Evolutionary conservation across 2,329 filamentous ascomycete species (phyloP), one percentile per base, ranked within the genome.

Genomic region (Aspergillus quadricinctus): DNA sequence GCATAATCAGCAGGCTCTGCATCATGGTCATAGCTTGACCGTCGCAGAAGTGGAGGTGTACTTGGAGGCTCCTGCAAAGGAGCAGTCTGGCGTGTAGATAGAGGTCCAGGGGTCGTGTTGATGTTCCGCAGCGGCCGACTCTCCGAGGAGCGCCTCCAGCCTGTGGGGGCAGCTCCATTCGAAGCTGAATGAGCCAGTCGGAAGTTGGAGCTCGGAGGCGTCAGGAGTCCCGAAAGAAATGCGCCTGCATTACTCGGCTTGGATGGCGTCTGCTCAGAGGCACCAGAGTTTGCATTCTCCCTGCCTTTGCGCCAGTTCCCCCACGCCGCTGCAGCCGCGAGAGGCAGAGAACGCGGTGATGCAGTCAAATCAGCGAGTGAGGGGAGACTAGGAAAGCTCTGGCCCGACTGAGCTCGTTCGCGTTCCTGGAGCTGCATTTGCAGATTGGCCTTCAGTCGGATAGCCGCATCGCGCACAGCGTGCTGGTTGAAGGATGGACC

Each of bases 341-440:
- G 88, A 5, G 90, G 90, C 17, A 96, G 67, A 7, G 76, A 88
- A 31, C 91, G 87, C 3, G 92, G 93, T 2, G 90, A 89, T 4
- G 88, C 86, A 10, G 90, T 88, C 61, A 92, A 85, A 62, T 84
- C 86, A 49, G 92, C 86, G 31, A 90, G 84, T 49, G 88, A 88
- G 1, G 90, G 88, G 45, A 96, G 83, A 43, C 89, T 90, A 4
- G 90, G 89, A 64, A 94, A 80, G 53, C 80, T 84, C 57, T 78
- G 73, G 21, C 80, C 87, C 53, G 88, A 86, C 75, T 90, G 83
- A 0, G 90, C 87, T 57, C 94, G 84, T 73, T 97, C 93, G 52
- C 91, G 90, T 75, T 97, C 92, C 71, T 96, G 91, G 70, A 95
- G 90, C 73, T 99, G 93, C 94, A 99, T 99, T 71, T 97, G 91